phyloP scores from a whole-genome alignment of 2,329 filamentous ascomycete species.

The Fusarium nanum region DNA sequence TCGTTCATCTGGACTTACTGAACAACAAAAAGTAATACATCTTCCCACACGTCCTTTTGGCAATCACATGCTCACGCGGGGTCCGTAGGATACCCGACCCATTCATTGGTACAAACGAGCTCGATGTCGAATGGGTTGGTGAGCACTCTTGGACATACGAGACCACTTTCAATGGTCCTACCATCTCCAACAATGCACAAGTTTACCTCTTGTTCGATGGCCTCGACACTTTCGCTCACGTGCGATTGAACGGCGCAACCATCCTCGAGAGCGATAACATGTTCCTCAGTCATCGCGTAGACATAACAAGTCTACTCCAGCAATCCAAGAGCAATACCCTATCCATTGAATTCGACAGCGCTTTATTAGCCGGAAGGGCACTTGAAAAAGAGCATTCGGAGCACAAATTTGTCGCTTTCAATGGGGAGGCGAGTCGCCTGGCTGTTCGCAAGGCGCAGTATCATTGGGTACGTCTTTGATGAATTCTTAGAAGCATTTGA shows the following conservation, averaged over 20 bases:
- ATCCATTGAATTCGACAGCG: constrained; percentile 4
- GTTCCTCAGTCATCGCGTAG: constrained; percentile 7
- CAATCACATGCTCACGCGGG: background rate
- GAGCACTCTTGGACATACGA: constrained; percentile 11
- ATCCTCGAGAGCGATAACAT: constrained; percentile 11
- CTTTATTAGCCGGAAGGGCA: background rate
- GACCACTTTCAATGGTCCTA: background rate
- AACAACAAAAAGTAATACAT: background rate
- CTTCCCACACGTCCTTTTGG: background rate
- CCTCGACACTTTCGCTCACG: constrained; percentile 7
- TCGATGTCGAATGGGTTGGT: constrained; percentile 5
- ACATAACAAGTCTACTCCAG: background rate
- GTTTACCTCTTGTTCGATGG: constrained; percentile 3
- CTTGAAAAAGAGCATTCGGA: constrained; percentile 4
- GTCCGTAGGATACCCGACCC: constrained; percentile 1
- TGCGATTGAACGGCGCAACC: background rate
- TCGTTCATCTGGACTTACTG: background rate
- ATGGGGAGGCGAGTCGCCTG: constrained; percentile 51
- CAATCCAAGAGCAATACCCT: background rate
- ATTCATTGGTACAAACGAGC: constrained; percentile 2
- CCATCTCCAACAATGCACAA: background rate
- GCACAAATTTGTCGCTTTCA: constrained; percentile 5
- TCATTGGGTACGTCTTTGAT: constrained; percentile 60
- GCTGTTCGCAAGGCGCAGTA: constrained; percentile 72
- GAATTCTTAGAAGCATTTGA: background rate